Evolutionary conservation across 2,329 filamentous ascomycete genomes (phyloP), one percentile per base, ranked within the genome.

Genomic region (Scedosporium minutisporum): DNA sequence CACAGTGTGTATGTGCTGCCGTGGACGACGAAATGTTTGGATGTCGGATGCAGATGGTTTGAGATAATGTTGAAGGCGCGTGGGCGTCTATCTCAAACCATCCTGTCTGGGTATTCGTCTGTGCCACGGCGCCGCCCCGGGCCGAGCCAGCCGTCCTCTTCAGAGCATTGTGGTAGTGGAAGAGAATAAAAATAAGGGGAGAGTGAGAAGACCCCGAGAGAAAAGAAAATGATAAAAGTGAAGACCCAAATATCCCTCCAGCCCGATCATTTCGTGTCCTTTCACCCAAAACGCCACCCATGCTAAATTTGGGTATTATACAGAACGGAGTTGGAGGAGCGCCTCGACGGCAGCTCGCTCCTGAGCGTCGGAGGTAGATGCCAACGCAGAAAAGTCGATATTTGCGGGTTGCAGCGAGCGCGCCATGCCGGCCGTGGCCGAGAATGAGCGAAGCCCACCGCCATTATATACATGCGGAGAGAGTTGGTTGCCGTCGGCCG

Each of bases 311-410:
- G 53, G 67, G 67, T 78, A 77, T 84, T 87, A 88, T 84, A 87
- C 80, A 84, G 89, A 93, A 76, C 90, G 88, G 74, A 95, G 87
- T 74, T 87, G 85, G 70, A 95, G 79, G 71, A 93, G 84, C 67
- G 90, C 90, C 74, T 91, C 90, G 66, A 93, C 84, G 62, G 90
- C 90, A 74, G 91, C 90, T 69, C 87, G 87, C 79, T 93, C 90
- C 75, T 91, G 87, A 65, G 86, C 83, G 72, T 88, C 85, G 62
- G 85, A 82, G 65, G 82, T 75, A 61, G 75, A 76, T 66, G 76
- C 77, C 66, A 84, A 72, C 58, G 77, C 76, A 64, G 79, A 77
- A 69, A 85, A 76, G 73, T 83, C 76, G 68, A 84, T 75, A 68
- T 79, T 80, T 66, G 76, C 60, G 66, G 75, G 74, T 69, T 80